Percentiles rank a stretch among this genome's conserved stretches.
phyloP scores from a whole-genome alignment of 805 yeast species.

The Saccharomycopsis babjevae region DNA sequence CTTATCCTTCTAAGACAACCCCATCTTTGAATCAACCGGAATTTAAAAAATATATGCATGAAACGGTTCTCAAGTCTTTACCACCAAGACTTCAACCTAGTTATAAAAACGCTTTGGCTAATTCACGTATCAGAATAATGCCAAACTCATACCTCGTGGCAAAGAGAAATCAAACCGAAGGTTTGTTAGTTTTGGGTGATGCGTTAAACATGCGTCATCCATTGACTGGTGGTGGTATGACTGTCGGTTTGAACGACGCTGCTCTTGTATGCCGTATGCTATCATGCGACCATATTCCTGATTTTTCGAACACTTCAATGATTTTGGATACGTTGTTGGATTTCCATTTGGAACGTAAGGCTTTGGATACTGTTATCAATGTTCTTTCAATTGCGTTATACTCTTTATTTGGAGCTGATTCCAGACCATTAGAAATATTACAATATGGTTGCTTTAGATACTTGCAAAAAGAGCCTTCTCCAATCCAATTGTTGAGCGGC shows the following conservation, averaged over 20 bases:
- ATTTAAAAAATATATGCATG: slow-evolving; percentile 46
- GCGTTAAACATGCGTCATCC: slow-evolving; percentile 98
- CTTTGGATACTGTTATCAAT: slow-evolving; percentile 74
- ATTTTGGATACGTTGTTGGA: slow-evolving; percentile 48
- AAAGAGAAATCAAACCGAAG: slow-evolving; percentile 54
- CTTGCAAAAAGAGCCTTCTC: slow-evolving; percentile 66
- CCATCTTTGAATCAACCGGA: slow-evolving; percentile 57
- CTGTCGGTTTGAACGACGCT: slow-evolving; percentile 88
- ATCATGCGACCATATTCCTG: slow-evolving; percentile 40
- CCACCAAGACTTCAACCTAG: slow-evolving; percentile 61
- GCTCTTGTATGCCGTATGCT: slow-evolving; percentile 56
- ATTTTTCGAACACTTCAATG: slow-evolving; percentile 45
- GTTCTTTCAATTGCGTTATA: slow-evolving; percentile 85
- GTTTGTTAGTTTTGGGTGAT: slow-evolving; percentile 81
- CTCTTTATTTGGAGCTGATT: slow-evolving; percentile 82
- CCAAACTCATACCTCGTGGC: slow-evolving; percentile 91
- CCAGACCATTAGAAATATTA: slow-evolving; percentile 49
- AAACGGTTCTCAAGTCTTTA: slow-evolving; percentile 53
- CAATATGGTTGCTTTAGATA: slow-evolving; percentile 87
- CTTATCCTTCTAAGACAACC: slow-evolving; percentile 60
- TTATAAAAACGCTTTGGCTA: slow-evolving; percentile 51
- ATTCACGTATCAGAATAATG: slow-evolving; percentile 64
- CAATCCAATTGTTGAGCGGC: slow-evolving; percentile 79
- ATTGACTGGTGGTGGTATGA: slow-evolving; percentile 98
- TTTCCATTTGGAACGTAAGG: slow-evolving; percentile 73